These are phyloP conservation scores for Cucumis melo DNA, from an alignment of 306 rosid species.

Conservation along the genomic window DNA sequence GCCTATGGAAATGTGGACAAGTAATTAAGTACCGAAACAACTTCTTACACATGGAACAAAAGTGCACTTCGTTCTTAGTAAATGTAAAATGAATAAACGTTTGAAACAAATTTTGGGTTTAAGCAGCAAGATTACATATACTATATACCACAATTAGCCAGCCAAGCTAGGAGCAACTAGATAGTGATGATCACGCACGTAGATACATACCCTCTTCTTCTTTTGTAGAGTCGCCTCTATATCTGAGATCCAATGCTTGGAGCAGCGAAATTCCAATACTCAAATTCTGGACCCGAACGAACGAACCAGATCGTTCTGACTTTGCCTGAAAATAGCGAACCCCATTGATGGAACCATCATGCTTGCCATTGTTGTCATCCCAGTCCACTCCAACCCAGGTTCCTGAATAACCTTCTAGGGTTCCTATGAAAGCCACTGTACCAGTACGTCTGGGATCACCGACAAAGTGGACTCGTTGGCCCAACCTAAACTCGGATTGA, in stretches of 20 bases:
- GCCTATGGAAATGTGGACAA: not conserved
- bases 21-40: not conserved
- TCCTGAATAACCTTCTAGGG: constrained; percentile 55
- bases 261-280: constrained; percentile 53
- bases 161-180: not conserved
- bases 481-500: constrained; percentile 28
- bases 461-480: constrained; percentile 53
- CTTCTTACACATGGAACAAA: not conserved
- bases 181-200: not conserved
- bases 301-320: constrained; percentile 51
- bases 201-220: constrained; percentile 70
- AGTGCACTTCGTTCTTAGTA: not conserved
- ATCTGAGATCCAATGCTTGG: constrained; percentile 62
- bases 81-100: not conserved
- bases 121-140: not conserved
- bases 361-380: constrained; percentile 70
- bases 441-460: constrained; percentile 64
- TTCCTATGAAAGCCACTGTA: constrained; percentile 57
- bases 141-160: not conserved
- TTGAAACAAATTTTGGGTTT: not conserved
- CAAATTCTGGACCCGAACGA: constrained; percentile 55
- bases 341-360: constrained; percentile 76
- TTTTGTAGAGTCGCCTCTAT: constrained; percentile 47
- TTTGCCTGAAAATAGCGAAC: constrained; percentile 56
- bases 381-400: constrained; percentile 87